Evolutionary conservation across 148 eudicot genomes (phyloP), one percentile per base, ranked within the genome.

Genomic region (Cornus kousa): DNA sequence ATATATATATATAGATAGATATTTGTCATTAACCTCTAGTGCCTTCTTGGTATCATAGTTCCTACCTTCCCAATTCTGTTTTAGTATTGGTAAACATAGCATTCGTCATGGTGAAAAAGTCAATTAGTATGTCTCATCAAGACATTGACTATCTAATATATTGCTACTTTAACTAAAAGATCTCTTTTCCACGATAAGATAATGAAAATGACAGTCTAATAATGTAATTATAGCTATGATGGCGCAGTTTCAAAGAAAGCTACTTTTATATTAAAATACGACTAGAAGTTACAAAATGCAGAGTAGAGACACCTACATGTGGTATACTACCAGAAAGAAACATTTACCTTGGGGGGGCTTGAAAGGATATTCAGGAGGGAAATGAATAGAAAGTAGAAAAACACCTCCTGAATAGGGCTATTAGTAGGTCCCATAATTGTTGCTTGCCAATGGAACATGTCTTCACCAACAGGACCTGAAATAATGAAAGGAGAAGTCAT

Each of bases 381-480:
- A 83, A 72, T 84, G 87, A 66, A 84, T 84, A 24, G 87, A 80
- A 65, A 84, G 80, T 23, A 84, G 78, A 84, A 84, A 84, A 11
- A 84, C 87, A 35, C 87, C 87, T 64, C 87, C 87, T 16, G 87
- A 72, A 55, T 84, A 84, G 87, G 87, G 77, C 87, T 84, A n/a
- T 84, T 84, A 2, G 76, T 9, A 75, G 87, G 87, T 65, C 87
- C 87, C 87, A 84, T 84, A 28, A 84, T 84, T 37, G 87, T 84
- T 23, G 84, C 84, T 70, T 84, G 83, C 83, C 83, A 81, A 70
- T 80, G 86, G 66, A 84, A 84, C 86, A 84, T 84, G 68, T 85
- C 87, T 64, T 85, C 87, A 20, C 80, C 87, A 0, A 85, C 87
- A 40, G 87, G 87, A 81, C 87, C 87, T 85, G 19, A 2, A 53